Evolutionary conservation across 768 basidiomycete species (phyloP).

Genomic region (Dictyophora rubrovolvata): DNA sequence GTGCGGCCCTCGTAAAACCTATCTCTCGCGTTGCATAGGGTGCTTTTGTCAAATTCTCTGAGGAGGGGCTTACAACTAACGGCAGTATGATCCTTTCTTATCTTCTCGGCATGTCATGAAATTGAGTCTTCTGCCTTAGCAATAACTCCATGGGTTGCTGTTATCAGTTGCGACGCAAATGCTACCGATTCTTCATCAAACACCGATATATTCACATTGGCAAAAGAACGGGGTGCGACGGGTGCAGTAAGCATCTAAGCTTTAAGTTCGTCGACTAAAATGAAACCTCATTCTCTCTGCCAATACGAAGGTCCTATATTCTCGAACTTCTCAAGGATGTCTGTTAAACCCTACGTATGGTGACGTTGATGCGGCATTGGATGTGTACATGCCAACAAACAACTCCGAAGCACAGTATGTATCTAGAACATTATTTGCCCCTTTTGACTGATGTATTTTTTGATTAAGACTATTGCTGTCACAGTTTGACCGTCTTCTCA

Average conservation of each 20-base stretch:
- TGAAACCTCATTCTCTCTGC: neutral
- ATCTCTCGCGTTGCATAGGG: too few species aligned
- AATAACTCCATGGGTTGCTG: constrained; percentile 82
- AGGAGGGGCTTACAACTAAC: constrained; percentile 37
- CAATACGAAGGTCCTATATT: constrained; percentile 61
- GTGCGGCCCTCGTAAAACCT: too few species aligned
- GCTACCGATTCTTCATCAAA: constrained; percentile 50
- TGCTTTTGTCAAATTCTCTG: constrained; percentile 75
- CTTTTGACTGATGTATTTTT: neutral
- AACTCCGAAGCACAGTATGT: constrained; percentile 42
- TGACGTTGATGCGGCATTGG: constrained; percentile 61
- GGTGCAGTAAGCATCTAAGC: constrained; percentile 54
- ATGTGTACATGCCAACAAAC: constrained; percentile 69
- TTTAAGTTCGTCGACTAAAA: neutral
- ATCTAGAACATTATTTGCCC: neutral
- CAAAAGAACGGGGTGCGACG: constrained; percentile 65
- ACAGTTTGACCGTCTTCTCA: constrained; percentile 44
- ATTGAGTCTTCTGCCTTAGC: constrained; percentile 36
- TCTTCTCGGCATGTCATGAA: neutral
- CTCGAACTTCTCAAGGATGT: constrained; percentile 60
- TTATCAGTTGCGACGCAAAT: constrained; percentile 76
- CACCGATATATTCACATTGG: constrained; percentile 75
- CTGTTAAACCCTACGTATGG: constrained; percentile 66
- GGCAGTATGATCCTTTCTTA: constrained; percentile 30
- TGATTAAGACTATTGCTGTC: constrained; percentile 36